Evolutionary conservation across 2,329 filamentous ascomycete genomes (phyloP).

Genomic region (Microdochium paspali): DNA sequence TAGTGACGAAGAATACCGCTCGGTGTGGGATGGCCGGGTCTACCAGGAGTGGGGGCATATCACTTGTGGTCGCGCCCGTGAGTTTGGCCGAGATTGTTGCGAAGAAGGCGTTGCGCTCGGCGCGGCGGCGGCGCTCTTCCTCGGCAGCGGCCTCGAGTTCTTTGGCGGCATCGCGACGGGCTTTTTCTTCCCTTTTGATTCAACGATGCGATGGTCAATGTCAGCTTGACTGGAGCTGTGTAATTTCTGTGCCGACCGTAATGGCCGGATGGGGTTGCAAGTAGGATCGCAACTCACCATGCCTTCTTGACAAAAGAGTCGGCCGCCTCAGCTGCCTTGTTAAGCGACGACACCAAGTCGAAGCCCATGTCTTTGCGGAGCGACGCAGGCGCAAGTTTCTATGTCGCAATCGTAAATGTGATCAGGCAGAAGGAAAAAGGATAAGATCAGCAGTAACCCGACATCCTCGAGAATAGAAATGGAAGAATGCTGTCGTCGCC

Average conservation of each 20-base stretch:
- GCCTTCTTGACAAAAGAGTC: not conserved
- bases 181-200: not conserved
- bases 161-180: not conserved
- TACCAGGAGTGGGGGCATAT: constrained; percentile 12
- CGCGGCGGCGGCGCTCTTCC: constrained; percentile 6
- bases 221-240: too few species aligned
- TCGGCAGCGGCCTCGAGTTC: not conserved
- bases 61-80: constrained; percentile 9
- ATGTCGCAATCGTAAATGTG: too few species aligned
- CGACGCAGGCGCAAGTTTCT: not conserved
- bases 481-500: too few species aligned
- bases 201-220: not conserved
- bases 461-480: too few species aligned
- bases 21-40: constrained; percentile 7
- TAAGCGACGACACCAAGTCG: not conserved
- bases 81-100: constrained; percentile 11
- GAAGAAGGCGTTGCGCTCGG: constrained; percentile 13
- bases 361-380: not conserved
- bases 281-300: not conserved
- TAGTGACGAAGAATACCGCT: constrained; percentile 18
- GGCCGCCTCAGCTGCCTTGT: not conserved
- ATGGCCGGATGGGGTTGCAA: not conserved
- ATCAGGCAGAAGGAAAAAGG: too few species aligned
- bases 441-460: too few species aligned
- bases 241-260: not conserved